These are phyloP conservation scores for Solanum dulcamara DNA, from an alignment of 257 asterid genomes.

Conservation along the genomic window DNA sequence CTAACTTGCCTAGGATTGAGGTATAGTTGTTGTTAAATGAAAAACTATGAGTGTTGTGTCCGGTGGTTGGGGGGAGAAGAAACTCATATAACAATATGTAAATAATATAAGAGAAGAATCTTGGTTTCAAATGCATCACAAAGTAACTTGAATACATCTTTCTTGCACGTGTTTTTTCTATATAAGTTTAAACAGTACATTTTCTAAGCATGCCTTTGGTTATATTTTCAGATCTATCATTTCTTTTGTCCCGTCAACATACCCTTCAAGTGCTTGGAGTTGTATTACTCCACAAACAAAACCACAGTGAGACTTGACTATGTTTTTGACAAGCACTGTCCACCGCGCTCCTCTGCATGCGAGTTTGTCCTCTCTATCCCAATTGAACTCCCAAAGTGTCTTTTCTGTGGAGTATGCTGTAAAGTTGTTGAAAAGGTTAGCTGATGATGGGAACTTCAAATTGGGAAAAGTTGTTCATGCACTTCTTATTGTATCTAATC, in stretches of 20 bases:
- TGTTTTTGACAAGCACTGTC: neutral
- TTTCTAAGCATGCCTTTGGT: neutral
- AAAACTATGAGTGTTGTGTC: neutral
- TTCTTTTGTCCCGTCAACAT: neutral
- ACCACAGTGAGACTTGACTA: neutral
- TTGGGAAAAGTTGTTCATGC: conserved; percentile 65
- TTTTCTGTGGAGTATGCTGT: neutral
- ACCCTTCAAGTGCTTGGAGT: neutral
- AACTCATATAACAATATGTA: neutral
- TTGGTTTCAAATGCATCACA: neutral
- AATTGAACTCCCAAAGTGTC: neutral
- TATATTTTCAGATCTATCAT: neutral
- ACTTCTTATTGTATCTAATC: conserved; percentile 39
- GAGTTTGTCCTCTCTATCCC: neutral
- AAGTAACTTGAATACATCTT: neutral
- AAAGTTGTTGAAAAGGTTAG: conserved; percentile 49
- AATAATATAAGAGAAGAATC: neutral
- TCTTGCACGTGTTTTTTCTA: neutral
- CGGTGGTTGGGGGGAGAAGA: neutral
- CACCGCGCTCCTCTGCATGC: neutral
- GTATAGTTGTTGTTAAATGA: neutral
- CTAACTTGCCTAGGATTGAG: neutral
- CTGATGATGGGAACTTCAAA: conserved; percentile 31
- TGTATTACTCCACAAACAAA: neutral
- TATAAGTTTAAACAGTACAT: neutral